Evolutionary conservation across 1,139 yeast species (phyloP), one percentile per base, ranked within the genome.

Genomic region (Yamadazyma membranifaciens): DNA sequence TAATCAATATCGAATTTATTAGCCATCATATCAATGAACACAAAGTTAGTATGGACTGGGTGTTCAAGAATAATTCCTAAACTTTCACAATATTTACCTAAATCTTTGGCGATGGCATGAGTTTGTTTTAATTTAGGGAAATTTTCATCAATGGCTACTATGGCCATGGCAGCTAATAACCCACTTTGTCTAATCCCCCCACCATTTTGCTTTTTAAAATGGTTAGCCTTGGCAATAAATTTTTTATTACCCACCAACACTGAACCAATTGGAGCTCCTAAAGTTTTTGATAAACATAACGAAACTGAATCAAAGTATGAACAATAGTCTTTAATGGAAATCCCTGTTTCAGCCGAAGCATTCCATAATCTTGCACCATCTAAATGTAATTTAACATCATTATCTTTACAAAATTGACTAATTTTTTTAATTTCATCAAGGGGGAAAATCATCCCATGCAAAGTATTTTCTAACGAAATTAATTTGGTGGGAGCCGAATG

Each of bases 361-460:
- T 91, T 88, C 94, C 95, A 89, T 45, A 91, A 69, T 52, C 98
- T 75, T n/a, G 98, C 98, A 48, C 98, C 98, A 58, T 91, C 98
- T 56, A 89, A 78, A 60, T 91, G 98, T 55, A 89, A 66, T 50
- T 69, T 75, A 47, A 89, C 70, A 42, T 75, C 76, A 53, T 83
- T 73, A 40, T 70, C 77, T 45, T 74, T 68, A 50, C 95, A 88
- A 72, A 87, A 88, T 43, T 67, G 73, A 40, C 87, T 76, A 51
- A 91, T 89, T 48, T 81, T 76, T 47, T 71, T 68, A 48, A 91
- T 78, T 59, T 91, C 97, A 36, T 84, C 94, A 39, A 86, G 57
- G 11, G 97, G 98, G 62, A 81, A 76, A 34, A 89, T 66, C 38
- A 85, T 77, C 35, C 98, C 98, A 52, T 86, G 91, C 36, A 88